Percentiles rank a stretch among this genome's conserved stretches.
Evolutionary conservation across 2,329 filamentous ascomycete species (phyloP).

Genomic region (Verticillium dahliae): DNA sequence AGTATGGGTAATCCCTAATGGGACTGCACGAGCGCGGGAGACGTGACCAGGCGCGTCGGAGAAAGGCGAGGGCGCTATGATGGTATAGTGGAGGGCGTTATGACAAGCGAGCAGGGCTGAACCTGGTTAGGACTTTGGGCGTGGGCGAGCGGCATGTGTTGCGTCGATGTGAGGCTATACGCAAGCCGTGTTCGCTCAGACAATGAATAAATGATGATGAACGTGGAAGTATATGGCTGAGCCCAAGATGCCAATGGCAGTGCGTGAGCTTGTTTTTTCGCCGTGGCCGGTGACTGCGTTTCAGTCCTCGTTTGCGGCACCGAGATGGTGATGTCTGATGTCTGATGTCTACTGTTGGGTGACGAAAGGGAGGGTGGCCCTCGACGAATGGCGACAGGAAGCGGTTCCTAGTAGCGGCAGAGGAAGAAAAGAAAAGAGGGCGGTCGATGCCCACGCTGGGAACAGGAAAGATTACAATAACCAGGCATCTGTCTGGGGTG

Average conservation of each 20-base stretch:
- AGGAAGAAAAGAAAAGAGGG: background rate
- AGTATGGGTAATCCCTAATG: background rate
- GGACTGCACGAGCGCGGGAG: background rate
- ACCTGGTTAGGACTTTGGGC: background rate
- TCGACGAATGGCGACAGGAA: background rate
- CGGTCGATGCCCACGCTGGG: background rate
- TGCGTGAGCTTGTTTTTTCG: background rate
- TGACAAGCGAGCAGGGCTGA: background rate
- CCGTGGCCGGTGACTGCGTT: background rate
- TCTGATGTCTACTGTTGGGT: background rate
- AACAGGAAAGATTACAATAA: background rate
- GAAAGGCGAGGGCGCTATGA: constrained; percentile 1
- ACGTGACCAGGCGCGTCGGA: background rate
- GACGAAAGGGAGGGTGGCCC: background rate
- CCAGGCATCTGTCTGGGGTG: background rate
- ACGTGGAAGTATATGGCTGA: background rate
- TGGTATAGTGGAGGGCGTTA: background rate
- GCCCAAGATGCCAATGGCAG: background rate
- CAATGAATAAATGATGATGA: background rate
- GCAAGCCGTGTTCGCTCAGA: background rate
- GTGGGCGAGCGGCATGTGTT: background rate
- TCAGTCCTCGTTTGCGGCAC: background rate
- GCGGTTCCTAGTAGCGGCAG: background rate
- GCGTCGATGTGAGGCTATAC: background rate
- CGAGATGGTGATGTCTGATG: background rate